Percentiles rank a stretch among this genome's conserved stretches.
Conservation (phyloP, 495 filamentous ascomycete genomes). For the Neurospora sublineolata region DNA sequence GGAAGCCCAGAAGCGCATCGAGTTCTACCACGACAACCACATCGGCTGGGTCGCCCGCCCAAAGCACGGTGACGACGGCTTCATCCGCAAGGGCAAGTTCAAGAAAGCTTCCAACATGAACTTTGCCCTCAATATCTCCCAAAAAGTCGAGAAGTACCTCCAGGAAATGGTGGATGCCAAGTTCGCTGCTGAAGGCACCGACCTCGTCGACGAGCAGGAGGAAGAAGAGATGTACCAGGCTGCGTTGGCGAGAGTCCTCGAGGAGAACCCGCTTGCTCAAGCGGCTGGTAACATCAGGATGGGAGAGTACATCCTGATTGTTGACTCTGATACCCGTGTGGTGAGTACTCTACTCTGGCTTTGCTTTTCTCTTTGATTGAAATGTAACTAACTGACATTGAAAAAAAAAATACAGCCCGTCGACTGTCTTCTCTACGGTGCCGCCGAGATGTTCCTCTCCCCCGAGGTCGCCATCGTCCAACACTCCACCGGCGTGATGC, state of each 20-base stretch:
- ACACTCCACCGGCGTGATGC: slow-evolving; percentile 37
- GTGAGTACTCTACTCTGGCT: background rate
- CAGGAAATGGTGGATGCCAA: slow-evolving; percentile 22
- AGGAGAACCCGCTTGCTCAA: slow-evolving; percentile 53
- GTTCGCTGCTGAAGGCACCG: slow-evolving; percentile 28
- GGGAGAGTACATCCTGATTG: slow-evolving; percentile 60
- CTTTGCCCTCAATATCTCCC: slow-evolving; percentile 56
- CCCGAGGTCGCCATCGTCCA: slow-evolving; percentile 51
- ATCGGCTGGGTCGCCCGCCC: slow-evolving; percentile 68
- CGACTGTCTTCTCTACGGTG: slow-evolving; percentile 60
- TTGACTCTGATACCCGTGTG: slow-evolving; percentile 66
- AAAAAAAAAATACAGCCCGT: slow-evolving; percentile 17
- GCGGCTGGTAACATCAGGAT: slow-evolving; percentile 63
- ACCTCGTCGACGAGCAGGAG: slow-evolving; percentile 50
- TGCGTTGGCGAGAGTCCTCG: slow-evolving; percentile 50
- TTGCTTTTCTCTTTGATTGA: background rate
- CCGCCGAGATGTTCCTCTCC: slow-evolving; percentile 61
- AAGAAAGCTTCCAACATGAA: slow-evolving; percentile 76
- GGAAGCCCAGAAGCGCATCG: slow-evolving; percentile 47
- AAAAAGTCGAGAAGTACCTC: slow-evolving; percentile 56
- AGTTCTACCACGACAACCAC: slow-evolving; percentile 51
- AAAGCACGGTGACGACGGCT: slow-evolving; percentile 43
- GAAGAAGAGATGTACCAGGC: slow-evolving; percentile 53
- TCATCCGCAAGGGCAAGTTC: slow-evolving; percentile 47
- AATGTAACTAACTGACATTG: background rate